phyloP scores from a whole-genome alignment of 2,329 filamentous ascomycete species.

The Fusarium sp. region DNA sequence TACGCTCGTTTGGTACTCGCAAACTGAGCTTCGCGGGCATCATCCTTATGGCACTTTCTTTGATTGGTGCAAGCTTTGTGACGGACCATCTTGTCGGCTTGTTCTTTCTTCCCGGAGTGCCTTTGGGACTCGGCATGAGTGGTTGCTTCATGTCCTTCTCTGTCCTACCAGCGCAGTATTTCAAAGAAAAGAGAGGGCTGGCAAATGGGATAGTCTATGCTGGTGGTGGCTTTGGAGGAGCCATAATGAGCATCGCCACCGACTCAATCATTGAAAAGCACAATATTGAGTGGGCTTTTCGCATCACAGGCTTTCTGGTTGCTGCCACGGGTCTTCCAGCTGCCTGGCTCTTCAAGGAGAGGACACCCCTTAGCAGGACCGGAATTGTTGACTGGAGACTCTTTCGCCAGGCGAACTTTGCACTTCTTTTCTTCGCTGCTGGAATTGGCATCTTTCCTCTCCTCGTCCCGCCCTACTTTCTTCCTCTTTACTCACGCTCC shows the following conservation, averaged over 20 bases:
- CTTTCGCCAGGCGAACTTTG: slow-evolving; percentile 63
- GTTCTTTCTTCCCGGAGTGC: slow-evolving; percentile 43
- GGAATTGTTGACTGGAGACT: slow-evolving; percentile 64
- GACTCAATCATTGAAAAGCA: slow-evolving; percentile 59
- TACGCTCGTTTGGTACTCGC: slow-evolving; percentile 24
- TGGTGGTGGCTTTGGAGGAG: slow-evolving; percentile 66
- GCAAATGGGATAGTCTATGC: slow-evolving; percentile 66
- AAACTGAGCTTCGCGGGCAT: slow-evolving; percentile 21
- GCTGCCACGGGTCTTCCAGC: slow-evolving; percentile 66
- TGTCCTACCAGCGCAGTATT: slow-evolving; percentile 60
- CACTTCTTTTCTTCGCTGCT: slow-evolving; percentile 63
- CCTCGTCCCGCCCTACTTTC: slow-evolving; percentile 70
- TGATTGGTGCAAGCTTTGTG: slow-evolving; percentile 29
- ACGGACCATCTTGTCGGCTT: slow-evolving; percentile 45
- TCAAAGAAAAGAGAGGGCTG: slow-evolving; percentile 62
- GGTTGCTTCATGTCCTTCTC: slow-evolving; percentile 39
- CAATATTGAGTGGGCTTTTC: slow-evolving; percentile 63
- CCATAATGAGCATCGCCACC: slow-evolving; percentile 61
- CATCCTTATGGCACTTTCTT: slow-evolving; percentile 12
- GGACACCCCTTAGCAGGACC: slow-evolving; percentile 37
- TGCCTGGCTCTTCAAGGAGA: slow-evolving; percentile 63
- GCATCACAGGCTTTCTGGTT: slow-evolving; percentile 63
- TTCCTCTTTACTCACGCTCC: slow-evolving; percentile 66
- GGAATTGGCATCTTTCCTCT: slow-evolving; percentile 69
- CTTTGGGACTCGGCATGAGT: slow-evolving; percentile 49